phyloP scores from a whole-genome alignment of 208 protist genomes.

The Novymonas esmeraldas region DNA sequence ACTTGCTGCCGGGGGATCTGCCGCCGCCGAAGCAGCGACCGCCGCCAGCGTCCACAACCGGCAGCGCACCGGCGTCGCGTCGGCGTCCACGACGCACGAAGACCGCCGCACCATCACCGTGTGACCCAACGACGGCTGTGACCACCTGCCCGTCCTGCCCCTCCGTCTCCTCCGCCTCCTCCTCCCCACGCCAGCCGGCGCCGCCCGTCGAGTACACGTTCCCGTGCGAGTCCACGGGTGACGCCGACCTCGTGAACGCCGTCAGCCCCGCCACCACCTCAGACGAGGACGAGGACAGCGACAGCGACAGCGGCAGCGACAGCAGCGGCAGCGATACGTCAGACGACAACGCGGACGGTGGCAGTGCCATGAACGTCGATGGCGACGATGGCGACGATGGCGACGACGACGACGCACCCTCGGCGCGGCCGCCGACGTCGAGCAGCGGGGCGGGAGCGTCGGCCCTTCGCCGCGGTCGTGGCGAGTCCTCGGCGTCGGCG shows the following conservation, averaged over 20 bases:
- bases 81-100: too few species aligned
- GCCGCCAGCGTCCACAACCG: too few species aligned
- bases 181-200: too few species aligned
- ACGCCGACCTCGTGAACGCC: not conserved
- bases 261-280: not conserved
- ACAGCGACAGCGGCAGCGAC: conserved; percentile 1
- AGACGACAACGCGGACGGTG: too few species aligned
- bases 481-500: not conserved
- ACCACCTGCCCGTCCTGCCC: too few species aligned
- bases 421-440: conserved; percentile 8
- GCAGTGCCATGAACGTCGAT: too few species aligned
- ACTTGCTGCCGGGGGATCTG: conserved; percentile 48
- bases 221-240: too few species aligned
- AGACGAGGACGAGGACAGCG: conserved; percentile 1
- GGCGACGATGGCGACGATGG: not conserved
- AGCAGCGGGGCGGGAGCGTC: not conserved
- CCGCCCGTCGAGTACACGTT: too few species aligned
- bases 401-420: not conserved
- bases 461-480: not conserved
- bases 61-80: not conserved
- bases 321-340: too few species aligned
- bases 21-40: too few species aligned
- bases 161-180: too few species aligned
- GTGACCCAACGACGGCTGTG: not conserved
- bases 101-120: not conserved